Base-by-base conservation (phyloP, 208 protist genomes). In the Spongospora subterranea region DNA sequence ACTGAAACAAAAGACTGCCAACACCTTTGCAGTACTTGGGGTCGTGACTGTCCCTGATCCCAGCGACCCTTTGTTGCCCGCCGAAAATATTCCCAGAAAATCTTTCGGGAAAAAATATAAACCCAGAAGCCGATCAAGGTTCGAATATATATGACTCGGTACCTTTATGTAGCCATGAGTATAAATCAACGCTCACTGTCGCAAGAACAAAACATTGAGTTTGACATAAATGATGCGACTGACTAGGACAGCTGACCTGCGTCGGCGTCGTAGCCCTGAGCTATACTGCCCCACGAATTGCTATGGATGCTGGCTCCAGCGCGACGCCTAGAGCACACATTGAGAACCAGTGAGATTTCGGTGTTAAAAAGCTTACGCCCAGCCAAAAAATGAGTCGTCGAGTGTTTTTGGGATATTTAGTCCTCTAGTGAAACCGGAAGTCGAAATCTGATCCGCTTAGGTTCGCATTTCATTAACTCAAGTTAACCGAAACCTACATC, bases 161-260 rank as follows among this genome's bases (percentile, higher is more conserved):
- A 82, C 71, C 71, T 82, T 82, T 82, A 43, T 82, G n/a, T n/a
- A 40, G 17, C 71, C 71, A 82, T 43, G 71, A 6, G 71, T 39
- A 82, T 43, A 39, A 40, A 43, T 82, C 71, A 82, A 82, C 71
- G n/a, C 35, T n/a, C 17, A 45, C 71, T 82, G 54, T 65, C 29
- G 29, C 54, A 17, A 17, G 29, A 29, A 29, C 54, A 82, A 35
- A 60, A 24, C 24, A 29, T 6, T 24, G 24, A 29, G 50, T 60
- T 60, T 29, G 6, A 60, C 50, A 60, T 60, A 60, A 24, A 60
- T 29, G 6, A 24, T 60, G 50, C 6, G 13, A 60, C 71, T 82
- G 71, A 82, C 6, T 82, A 43, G n/a, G 17, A 40, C 71, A 24
- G n/a, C 71, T 43, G 6, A 82, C 71, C 6, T 82, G 71, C 71